Evolutionary conservation across 768 basidiomycete genomes (phyloP).

Genomic region (Agrocybe pediades): DNA sequence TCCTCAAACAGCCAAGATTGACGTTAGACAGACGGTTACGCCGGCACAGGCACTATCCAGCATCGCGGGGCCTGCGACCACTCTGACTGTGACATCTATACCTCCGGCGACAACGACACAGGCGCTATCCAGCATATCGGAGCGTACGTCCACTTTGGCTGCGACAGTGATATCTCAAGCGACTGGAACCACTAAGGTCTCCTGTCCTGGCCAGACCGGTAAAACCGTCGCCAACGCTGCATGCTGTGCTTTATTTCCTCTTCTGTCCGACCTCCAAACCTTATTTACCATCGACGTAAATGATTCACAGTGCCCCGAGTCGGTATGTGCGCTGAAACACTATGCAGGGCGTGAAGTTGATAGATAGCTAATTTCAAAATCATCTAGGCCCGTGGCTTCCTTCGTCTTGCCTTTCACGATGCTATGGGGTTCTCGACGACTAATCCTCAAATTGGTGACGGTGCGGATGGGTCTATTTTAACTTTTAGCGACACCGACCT

Average conservation of each 20-base stretch:
- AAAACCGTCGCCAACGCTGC: not conserved
- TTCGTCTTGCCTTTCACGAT: not conserved
- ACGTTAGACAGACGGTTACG: too few species aligned
- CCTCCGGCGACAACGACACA: too few species aligned
- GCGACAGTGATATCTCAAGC: not conserved
- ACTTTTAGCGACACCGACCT: not conserved
- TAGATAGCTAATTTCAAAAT: not conserved
- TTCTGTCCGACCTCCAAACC: not conserved
- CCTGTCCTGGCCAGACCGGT: not conserved
- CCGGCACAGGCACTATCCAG: too few species aligned
- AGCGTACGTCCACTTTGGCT: not conserved
- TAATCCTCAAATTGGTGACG: not conserved
- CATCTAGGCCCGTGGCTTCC: not conserved
- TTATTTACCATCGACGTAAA: not conserved
- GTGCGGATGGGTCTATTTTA: not conserved
- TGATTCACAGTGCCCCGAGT: not conserved
- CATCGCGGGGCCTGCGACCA: too few species aligned
- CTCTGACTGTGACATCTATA: too few species aligned
- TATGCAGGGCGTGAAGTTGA: not conserved
- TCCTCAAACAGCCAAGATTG: too few species aligned
- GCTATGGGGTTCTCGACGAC: not conserved
- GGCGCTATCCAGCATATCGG: too few species aligned
- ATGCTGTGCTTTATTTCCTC: not conserved
- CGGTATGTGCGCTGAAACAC: not conserved
- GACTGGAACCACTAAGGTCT: too few species aligned